Evolutionary conservation across 805 yeast genomes (phyloP), one percentile per base, ranked within the genome.

Genomic region (Nakazawaea pomicola): DNA sequence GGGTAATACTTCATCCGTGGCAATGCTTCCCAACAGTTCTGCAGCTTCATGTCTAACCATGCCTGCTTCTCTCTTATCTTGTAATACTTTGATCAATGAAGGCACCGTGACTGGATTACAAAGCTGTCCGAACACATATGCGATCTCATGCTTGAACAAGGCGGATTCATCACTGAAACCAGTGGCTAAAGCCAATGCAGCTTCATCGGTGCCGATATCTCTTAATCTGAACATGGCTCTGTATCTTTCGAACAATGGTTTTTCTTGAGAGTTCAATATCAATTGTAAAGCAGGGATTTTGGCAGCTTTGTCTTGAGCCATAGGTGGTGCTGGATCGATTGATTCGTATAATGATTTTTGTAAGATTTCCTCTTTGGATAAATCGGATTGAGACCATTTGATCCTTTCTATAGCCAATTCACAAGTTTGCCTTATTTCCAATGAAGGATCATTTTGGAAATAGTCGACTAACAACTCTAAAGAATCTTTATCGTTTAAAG

Each of bases 1-100:
- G 12, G 97, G 96, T 49, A 91, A 72, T 29, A 91, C 95, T 45
- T 91, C 97, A 55, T 87, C 96, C 8, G 97, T 87, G 20, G 96
- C 98, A 59, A 93, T 93, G 21, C 95, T 78, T 20, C 99, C 99
- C 54, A 95, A 73, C 19, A 99, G 99, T 67, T 93, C 99, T 19
- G 98, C 99, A 44, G 98, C 99, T 68, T 93, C 99, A 60, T 93
- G 99, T 67, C 99, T 83, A 25, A 95, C 99, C 99, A 93, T 93
- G 49, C 95, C 95, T 40, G 95, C 98, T 68, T 93, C 96, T 12
- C 64, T 57, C 45, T 72, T 76, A 61, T 86, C 78, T 52, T 79
- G 79, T 53, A 95, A 74, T 3, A 93, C 88, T 64, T 86, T 80
- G 44, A 88, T 74, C 48, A 95, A 75, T 16, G 91, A 71, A 29